Evolutionary conservation across 2,329 filamentous ascomycete genomes (phyloP).

Genomic region (Aureobasidium sp.): DNA sequence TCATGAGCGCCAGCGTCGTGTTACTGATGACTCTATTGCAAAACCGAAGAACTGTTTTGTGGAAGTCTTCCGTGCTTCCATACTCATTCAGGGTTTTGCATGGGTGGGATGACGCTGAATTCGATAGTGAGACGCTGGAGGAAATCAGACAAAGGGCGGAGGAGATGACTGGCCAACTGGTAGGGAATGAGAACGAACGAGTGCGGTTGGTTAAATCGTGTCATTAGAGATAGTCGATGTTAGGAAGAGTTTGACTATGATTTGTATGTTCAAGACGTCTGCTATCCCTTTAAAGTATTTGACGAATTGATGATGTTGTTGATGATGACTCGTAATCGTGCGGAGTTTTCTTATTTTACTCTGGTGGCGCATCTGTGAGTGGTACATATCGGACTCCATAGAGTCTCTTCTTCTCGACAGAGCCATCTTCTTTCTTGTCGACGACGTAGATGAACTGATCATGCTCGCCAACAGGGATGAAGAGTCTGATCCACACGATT

Average conservation of each 20-base stretch:
- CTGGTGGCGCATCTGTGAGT: slow-evolving; percentile 59
- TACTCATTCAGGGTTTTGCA: not conserved
- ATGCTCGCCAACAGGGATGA: slow-evolving; percentile 64
- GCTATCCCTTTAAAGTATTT: too few relatives aligned
- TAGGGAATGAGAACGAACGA: not conserved
- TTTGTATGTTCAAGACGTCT: too few relatives aligned
- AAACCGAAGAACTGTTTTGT: not conserved
- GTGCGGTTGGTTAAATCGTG: not conserved
- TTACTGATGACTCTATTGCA: not conserved
- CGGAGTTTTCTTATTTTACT: slow-evolving; percentile 1
- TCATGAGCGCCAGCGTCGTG: not conserved
- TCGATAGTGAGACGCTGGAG: not conserved
- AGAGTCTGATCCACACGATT: slow-evolving; percentile 46
- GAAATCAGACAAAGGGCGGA: not conserved
- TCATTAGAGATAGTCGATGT: too few relatives aligned
- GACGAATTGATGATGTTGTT: not conserved
- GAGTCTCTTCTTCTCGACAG: slow-evolving; percentile 52
- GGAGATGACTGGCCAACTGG: not conserved
- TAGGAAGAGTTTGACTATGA: too few relatives aligned
- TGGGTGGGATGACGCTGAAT: not conserved
- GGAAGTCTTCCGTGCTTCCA: not conserved
- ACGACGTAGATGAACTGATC: slow-evolving; percentile 66
- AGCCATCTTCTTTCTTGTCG: slow-evolving; percentile 62
- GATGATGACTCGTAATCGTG: not conserved
- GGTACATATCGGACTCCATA: slow-evolving; percentile 73